A percentile compares a stretch with the other conserved stretches of the same genome.
These are phyloP conservation scores for Viola odorata DNA, from an alignment of 345 rosid genomes.

Conservation along the genomic window DNA sequence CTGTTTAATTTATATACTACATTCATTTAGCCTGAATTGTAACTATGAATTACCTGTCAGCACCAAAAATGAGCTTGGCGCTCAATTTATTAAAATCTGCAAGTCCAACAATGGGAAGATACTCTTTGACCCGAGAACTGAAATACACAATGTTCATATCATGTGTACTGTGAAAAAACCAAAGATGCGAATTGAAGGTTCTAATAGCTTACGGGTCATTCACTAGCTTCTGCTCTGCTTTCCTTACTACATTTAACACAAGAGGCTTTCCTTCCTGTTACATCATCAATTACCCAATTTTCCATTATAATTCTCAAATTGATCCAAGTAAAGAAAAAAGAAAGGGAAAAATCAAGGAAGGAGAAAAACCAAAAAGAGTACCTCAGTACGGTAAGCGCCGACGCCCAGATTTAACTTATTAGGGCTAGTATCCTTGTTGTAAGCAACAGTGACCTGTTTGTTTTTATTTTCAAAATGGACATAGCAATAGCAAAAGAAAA, in stretches of 20 bases:
- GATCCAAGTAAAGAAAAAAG: no score
- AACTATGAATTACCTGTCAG: constrained; percentile 15
- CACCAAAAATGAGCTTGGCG: constrained; percentile 21
- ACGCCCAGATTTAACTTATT: constrained; percentile 89
- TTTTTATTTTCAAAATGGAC: neutral
- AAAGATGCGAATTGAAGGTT: neutral
- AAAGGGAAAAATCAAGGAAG: neutral
- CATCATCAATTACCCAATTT: neutral
- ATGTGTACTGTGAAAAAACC: neutral
- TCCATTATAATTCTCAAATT: neutral
- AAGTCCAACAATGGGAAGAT: constrained; percentile 26
- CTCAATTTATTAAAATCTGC: constrained; percentile 25
- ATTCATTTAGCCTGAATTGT: neutral
- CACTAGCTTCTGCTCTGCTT: constrained; percentile 70
- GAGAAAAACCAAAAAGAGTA: constrained; percentile 5
- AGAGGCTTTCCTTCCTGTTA: constrained; percentile 81
- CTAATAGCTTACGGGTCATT: constrained; percentile 49
- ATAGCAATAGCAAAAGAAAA: no score
- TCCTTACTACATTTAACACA: constrained; percentile 69
- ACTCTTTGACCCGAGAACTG: constrained; percentile 27
- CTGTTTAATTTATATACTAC: no score
- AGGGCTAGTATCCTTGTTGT: constrained; percentile 87
- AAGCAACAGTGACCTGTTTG: constrained; percentile 87
- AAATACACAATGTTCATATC: neutral
- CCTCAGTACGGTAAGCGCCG: constrained; percentile 96